Evolutionary conservation across 73 alveolate genomes (phyloP).

Genomic region (Paramecium octaurelia): DNA sequence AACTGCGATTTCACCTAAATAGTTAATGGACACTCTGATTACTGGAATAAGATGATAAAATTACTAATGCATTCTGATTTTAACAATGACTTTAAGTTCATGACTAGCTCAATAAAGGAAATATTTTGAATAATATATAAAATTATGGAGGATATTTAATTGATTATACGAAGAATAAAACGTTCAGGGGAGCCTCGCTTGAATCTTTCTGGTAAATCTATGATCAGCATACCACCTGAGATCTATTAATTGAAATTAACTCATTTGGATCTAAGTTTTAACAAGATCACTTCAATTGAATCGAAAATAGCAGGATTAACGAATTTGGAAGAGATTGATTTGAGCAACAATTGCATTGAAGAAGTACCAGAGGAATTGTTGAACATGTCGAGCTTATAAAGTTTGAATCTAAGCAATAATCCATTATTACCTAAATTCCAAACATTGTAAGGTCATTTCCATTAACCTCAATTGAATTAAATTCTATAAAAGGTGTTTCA

Average conservation of each 20-base stretch:
- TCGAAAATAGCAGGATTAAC: constrained; percentile 59
- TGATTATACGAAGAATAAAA: constrained; percentile 82
- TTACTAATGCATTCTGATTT: not conserved
- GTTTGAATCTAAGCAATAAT: constrained; percentile 72
- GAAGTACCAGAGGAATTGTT: constrained; percentile 68
- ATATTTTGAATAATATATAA: not conserved
- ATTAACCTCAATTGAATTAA: constrained; percentile 44
- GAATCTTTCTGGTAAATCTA: constrained; percentile 70
- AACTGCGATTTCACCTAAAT: constrained; percentile 18
- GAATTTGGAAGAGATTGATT: constrained; percentile 71
- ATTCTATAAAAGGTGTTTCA: constrained; percentile 4
- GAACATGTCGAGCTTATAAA: constrained; percentile 67
- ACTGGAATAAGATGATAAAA: not conserved
- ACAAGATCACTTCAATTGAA: constrained; percentile 46
- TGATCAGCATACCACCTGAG: constrained; percentile 80
- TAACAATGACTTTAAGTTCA: constrained; percentile 7
- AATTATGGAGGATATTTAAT: constrained; percentile 78
- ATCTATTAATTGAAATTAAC: constrained; percentile 45
- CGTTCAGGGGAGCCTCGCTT: constrained; percentile 75
- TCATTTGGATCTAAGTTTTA: constrained; percentile 52
- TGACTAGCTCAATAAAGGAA: not conserved
- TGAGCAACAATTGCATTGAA: constrained; percentile 70
- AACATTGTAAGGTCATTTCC: constrained; percentile 61
- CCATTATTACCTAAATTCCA: constrained; percentile 68
- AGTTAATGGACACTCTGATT: not conserved